Conservation (phyloP, 179 eudicot genomes). For the Beta macrorhiza region DNA sequence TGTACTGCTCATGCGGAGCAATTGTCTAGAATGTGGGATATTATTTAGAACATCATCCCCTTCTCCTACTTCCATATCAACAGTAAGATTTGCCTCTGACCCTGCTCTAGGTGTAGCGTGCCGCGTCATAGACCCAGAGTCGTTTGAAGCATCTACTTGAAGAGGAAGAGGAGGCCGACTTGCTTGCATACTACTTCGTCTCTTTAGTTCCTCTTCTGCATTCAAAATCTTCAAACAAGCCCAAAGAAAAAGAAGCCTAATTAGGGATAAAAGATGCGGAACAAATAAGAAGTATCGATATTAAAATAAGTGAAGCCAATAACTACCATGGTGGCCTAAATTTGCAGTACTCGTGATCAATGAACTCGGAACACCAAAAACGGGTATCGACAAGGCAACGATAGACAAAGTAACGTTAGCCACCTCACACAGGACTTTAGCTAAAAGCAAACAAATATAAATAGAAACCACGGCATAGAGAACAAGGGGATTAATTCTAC, state of each 20-base stretch:
- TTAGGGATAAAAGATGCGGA: background rate
- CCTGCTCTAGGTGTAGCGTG: constrained; percentile 72
- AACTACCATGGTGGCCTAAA: constrained; percentile 1
- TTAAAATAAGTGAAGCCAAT: background rate
- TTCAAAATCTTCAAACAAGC: constrained; percentile 59
- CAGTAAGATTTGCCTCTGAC: constrained; percentile 56
- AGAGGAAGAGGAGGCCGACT: constrained; percentile 59
- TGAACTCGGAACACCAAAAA: background rate
- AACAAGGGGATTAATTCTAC: background rate
- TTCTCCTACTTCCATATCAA: constrained; percentile 57
- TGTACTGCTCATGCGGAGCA: constrained; percentile 63
- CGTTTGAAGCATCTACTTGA: constrained; percentile 79
- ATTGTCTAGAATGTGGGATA: constrained; percentile 53
- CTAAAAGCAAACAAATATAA: background rate
- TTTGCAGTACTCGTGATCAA: background rate
- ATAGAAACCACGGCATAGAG: background rate
- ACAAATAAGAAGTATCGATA: background rate
- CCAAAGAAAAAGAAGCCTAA: constrained; percentile 3
- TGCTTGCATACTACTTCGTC: constrained; percentile 61
- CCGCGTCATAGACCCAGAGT: constrained; percentile 79
- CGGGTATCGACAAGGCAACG: background rate
- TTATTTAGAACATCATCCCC: constrained; percentile 59
- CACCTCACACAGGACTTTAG: background rate
- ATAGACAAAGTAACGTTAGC: background rate
- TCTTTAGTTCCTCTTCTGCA: constrained; percentile 91